Conservation (phyloP, 306 rosid genomes). For the Castanopsis chinensis region DNA sequence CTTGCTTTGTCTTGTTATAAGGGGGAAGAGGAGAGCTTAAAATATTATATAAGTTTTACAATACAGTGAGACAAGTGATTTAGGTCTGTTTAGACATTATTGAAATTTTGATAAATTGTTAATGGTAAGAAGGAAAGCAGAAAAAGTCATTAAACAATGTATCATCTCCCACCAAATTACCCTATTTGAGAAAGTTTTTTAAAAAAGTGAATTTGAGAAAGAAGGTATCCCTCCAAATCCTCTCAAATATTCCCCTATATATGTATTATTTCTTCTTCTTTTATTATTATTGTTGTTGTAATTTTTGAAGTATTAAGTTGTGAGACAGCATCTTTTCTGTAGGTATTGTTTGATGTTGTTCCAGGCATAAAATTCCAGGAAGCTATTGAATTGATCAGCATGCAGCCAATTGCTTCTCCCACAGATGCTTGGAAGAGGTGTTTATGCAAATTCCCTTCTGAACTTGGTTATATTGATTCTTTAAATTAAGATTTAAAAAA, state of each 20-base stretch:
- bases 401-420: slow-evolving; percentile 86
- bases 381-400: slow-evolving; percentile 79
- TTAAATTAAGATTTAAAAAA: background rate
- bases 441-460: slow-evolving; percentile 22
- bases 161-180: too few relatives aligned
- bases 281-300: background rate
- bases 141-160: too few relatives aligned
- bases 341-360: slow-evolving; percentile 98
- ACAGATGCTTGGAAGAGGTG: slow-evolving; percentile 79
- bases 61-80: too few relatives aligned
- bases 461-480: background rate
- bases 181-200: too few relatives aligned
- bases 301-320: background rate
- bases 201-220: too few relatives aligned
- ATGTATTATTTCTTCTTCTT: background rate
- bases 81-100: too few relatives aligned
- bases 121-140: too few relatives aligned
- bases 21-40: too few relatives aligned
- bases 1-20: too few relatives aligned
- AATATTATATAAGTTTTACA: too few relatives aligned
- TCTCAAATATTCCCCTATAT: background rate
- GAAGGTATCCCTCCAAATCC: too few relatives aligned
- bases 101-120: too few relatives aligned
- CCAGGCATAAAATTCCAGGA: slow-evolving; percentile 89
- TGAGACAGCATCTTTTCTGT: slow-evolving; percentile 44